Evolutionary conservation across 179 eudicot species (phyloP), one percentile per base, ranked within the genome.

Genomic region (Pouteria campechiana): DNA sequence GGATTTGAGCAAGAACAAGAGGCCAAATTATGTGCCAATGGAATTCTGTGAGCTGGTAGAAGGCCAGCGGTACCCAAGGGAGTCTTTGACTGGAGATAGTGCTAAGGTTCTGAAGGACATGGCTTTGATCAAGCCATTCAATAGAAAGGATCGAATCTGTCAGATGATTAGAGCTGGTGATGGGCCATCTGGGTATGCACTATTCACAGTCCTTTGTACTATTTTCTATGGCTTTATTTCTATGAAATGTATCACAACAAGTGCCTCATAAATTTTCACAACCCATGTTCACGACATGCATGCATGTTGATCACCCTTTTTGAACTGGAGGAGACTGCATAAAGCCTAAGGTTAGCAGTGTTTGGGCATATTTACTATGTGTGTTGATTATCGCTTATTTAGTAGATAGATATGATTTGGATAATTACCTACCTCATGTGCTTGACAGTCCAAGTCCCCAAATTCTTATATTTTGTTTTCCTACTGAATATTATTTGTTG

Each of bases 111-210:
- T 81, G 32, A 72, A 78, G 66, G 23, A 49, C 1, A 56, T 69
- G 67, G 78, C 76, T 18, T 53, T 82, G 47, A 66, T 54, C 25
- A 39, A 15, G 16, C 74, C 93, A 2, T 18, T 11, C 7, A 50
- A 54, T 4, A 64, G 93, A 57, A 75, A 35, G 59, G 32, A 18
- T 4, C 55, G 36, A 30, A 78, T 82, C 44, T 48, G 55, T 29
- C 63, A 60, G 30, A 73, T 82, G 74, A 50, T 82, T 53, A 55
- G 30, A 28, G 62, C 58, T 28, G 46, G 48, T 25, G 64, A 70
- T 68, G 78, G 76, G 35, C 80, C 81, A 42, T 60, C 68, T 13
- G 81, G 87, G 93, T 82, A 79, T 43, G 83, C 63, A 17, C 1
- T 53, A 37, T 4, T 35, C 12, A 25, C 7, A 25, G n/a, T n/a